Percentiles rank a stretch among this genome's conserved stretches.
These are phyloP conservation scores for Pseudogymnoascus sp. DNA, from an alignment of 2,329 filamentous ascomycete genomes.

Conservation along the genomic window DNA sequence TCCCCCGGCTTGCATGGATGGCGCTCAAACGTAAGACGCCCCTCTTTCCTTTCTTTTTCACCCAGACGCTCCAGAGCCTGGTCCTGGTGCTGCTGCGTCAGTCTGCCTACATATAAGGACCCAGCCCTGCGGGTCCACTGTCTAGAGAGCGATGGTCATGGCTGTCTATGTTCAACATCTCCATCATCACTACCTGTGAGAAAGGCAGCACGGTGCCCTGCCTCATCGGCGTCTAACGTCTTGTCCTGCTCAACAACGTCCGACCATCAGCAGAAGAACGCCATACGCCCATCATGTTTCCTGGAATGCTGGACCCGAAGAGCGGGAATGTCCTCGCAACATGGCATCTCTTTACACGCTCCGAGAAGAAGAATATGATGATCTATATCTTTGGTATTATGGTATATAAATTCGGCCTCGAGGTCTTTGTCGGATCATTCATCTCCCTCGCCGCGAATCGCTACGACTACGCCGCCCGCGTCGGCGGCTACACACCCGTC, in stretches of 20 bases:
- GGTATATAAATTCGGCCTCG: constrained; percentile 45
- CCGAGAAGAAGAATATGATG: constrained; percentile 39
- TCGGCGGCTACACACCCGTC: constrained; percentile 27
- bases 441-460: constrained; percentile 42
- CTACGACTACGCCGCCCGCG: constrained; percentile 38
- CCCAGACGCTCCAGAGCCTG: background rate
- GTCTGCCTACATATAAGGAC: constrained; percentile 1
- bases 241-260: background rate
- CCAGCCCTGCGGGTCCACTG: background rate
- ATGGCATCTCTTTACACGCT: constrained; percentile 30
- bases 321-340: background rate
- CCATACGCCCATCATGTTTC: background rate
- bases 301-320: background rate
- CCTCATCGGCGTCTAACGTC: background rate
- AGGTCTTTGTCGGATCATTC: constrained; percentile 45
- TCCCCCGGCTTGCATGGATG: background rate
- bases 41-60: constrained; percentile 6
- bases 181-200: constrained; percentile 4
- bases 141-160: background rate
- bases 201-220: background rate
- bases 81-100: background rate
- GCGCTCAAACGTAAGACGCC: background rate
- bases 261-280: background rate
- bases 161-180: constrained; percentile 6
- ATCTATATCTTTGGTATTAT: constrained; percentile 44